Evolutionary conservation across 2,329 filamentous ascomycete species (phyloP).

Genomic region (Neoarthrinium moseri): DNA sequence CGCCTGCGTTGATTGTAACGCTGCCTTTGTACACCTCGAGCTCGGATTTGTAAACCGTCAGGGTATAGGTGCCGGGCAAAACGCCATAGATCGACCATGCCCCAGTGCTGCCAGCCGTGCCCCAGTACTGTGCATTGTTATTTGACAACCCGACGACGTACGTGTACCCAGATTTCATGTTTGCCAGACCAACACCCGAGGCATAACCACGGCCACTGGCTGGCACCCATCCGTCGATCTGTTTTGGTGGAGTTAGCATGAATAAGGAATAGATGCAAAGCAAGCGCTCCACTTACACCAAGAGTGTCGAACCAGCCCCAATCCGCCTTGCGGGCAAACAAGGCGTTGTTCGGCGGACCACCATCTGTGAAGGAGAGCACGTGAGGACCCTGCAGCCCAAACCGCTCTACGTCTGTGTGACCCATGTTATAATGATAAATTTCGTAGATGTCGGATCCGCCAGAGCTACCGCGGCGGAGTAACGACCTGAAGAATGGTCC

Average conservation of each 20-base stretch:
- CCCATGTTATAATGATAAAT: conserved; percentile 43
- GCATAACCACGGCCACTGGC: conserved; percentile 26
- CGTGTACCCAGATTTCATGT: conserved; percentile 36
- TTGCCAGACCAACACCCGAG: conserved; percentile 29
- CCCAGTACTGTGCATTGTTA: conserved; percentile 35
- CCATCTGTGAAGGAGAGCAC: conserved; percentile 37
- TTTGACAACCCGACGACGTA: conserved; percentile 37
- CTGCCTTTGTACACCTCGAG: conserved; percentile 26
- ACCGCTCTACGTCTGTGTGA: conserved; percentile 37
- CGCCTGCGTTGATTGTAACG: conserved; percentile 26
- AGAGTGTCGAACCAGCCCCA: conserved; percentile 32
- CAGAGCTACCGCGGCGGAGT: conserved; percentile 32
- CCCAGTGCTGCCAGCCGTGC: conserved; percentile 20
- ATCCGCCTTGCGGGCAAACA: conserved; percentile 34
- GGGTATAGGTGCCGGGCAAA: conserved; percentile 29
- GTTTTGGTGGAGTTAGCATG: not conserved
- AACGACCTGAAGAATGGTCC: conserved; percentile 38
- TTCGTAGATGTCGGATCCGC: conserved; percentile 38
- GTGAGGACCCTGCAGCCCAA: conserved; percentile 39
- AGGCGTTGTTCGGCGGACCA: conserved; percentile 31
- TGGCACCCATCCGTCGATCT: conserved; percentile 30
- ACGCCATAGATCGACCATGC: conserved; percentile 29
- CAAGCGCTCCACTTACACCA: conserved; percentile 15
- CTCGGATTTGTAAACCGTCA: conserved; percentile 33
- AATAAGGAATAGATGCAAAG: not conserved